Base-by-base conservation (phyloP, 306 rosid species). In the Rubus idaeus region DNA sequence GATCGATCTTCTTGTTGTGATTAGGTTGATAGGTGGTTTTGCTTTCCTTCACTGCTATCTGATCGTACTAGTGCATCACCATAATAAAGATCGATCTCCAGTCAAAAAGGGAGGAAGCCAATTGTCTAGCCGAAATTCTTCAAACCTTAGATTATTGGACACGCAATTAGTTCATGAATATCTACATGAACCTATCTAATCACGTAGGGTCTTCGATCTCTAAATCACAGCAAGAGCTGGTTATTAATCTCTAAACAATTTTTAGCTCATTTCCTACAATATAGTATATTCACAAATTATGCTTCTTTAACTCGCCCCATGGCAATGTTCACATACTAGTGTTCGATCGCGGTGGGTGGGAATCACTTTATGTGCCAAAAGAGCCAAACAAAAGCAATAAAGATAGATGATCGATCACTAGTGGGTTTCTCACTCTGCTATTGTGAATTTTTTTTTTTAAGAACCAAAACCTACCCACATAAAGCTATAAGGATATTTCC, bases 331-430 rank as follows among this genome's bases (percentile, higher is more conserved):
- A 60, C 75, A 56, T 4, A 1, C 35, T 64, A 30, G 78, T 55
- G 52, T 76, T 77, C 35, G 35, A 30, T 30, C 23, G 42, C 67
- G 77, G 83, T 73, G 73, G 69, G 84, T 84, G 90, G 89, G 83
- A 83, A 76, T 84, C 77, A 74, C 76, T 76, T 88, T 83, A 67
- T 10, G 73, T 23, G 78, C 74, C 75, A 46, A 80, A 80, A 82
- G 76, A 57, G 80, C 83, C 69, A 80, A 84, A 73, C 77, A 70
- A 80, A 82, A 84, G 85, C 88, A 75, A 77, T 57, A 76, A 86
- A 80, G 80, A 84, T 16, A 18, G 23, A 1, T 8, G 5, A 30
- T 42, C 46, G 46, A 64, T 69, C 75, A 21, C 75, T 57, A 71
- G 71, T 78, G 83, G 86, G 68, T 56, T 62, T 71, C 20, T 62